Evolutionary conservation across 305 asterid genomes (phyloP).

Genomic region (Solanum hybrid): DNA sequence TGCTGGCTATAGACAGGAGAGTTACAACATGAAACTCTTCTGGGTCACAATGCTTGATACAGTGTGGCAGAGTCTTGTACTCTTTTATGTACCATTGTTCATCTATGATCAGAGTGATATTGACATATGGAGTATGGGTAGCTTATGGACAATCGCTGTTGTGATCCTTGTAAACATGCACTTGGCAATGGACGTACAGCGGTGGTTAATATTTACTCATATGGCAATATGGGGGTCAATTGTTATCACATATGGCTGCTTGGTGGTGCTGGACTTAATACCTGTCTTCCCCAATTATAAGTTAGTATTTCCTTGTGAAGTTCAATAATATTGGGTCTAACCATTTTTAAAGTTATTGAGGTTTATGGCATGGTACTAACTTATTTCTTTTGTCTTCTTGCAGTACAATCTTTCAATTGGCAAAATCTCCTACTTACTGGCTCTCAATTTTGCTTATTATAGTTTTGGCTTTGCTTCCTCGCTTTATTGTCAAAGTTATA

Average conservation of each 20-base stretch:
- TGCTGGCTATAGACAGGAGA: constrained; percentile 82
- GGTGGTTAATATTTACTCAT: constrained; percentile 77
- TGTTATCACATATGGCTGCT: constrained; percentile 63
- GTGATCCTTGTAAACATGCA: constrained; percentile 81
- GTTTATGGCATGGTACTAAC: constrained; percentile 2
- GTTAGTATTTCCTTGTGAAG: constrained; percentile 38
- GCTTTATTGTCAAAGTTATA: constrained; percentile 62
- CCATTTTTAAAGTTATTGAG: not conserved
- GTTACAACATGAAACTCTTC: constrained; percentile 79
- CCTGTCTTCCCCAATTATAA: constrained; percentile 68
- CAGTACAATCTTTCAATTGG: constrained; percentile 88
- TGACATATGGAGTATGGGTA: constrained; percentile 96
- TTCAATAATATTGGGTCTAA: not conserved
- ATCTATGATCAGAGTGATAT: constrained; percentile 62
- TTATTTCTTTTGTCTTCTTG: constrained; percentile 11
- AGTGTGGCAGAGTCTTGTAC: constrained; percentile 95
- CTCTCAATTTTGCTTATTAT: constrained; percentile 67
- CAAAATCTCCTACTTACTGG: constrained; percentile 69
- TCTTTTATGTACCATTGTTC: constrained; percentile 72
- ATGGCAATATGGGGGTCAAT: constrained; percentile 91
- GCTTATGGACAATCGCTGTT: constrained; percentile 93
- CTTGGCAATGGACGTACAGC: constrained; percentile 88
- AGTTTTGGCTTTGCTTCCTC: constrained; percentile 82
- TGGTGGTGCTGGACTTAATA: constrained; percentile 72
- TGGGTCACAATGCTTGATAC: constrained; percentile 95